Conservation (phyloP, 257 asterid species). For the Solanum sejunctum region DNA sequence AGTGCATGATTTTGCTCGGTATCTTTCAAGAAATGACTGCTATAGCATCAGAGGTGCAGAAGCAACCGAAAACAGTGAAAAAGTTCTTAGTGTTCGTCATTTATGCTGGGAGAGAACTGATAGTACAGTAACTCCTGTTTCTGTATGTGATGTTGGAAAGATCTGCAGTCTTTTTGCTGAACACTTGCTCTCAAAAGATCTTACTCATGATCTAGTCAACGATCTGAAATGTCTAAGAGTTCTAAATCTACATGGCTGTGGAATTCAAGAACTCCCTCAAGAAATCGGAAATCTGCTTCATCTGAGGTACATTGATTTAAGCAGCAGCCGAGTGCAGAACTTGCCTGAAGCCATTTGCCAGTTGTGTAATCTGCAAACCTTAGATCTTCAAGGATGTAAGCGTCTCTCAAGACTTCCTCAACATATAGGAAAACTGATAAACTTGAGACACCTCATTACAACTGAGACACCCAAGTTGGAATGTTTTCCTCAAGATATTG, state of each 20-base stretch:
- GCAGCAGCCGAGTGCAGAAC: background rate
- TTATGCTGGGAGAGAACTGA: background rate
- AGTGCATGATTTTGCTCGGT: conserved; percentile 15
- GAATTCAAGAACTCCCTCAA: background rate
- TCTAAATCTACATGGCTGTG: background rate
- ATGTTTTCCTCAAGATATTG: background rate
- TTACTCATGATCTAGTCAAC: background rate
- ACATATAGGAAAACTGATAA: conserved; percentile 10
- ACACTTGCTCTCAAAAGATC: background rate
- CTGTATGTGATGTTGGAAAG: background rate
- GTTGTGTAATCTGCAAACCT: conserved; percentile 11
- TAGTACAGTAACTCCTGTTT: background rate
- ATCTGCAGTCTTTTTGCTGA: background rate
- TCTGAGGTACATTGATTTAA: conserved; percentile 10
- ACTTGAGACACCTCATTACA: conserved; percentile 9
- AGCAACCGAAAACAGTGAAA: background rate
- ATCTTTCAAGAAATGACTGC: background rate
- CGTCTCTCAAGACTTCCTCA: conserved; percentile 6
- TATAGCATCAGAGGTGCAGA: background rate
- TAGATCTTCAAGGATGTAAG: background rate
- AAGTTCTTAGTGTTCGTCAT: background rate
- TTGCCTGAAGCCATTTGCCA: conserved; percentile 10
- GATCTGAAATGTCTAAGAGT: background rate
- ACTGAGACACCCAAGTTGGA: background rate
- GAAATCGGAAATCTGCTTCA: conserved; percentile 7